Base-by-base conservation (phyloP, 805 yeast species). In the Spathaspora girioi region DNA sequence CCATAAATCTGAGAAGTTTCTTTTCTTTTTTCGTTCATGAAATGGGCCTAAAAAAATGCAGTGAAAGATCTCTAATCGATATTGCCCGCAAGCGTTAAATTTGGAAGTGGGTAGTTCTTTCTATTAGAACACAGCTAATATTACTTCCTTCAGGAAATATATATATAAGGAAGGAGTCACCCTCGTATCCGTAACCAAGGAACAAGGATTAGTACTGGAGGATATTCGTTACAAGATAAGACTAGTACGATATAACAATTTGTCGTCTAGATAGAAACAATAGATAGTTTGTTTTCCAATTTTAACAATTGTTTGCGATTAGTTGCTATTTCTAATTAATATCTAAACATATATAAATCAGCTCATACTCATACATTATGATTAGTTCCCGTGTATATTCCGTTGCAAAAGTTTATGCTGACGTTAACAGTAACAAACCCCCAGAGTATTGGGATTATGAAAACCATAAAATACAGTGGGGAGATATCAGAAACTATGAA, bases 371-470 rank as follows among this genome's bases (percentile, higher is more conserved):
- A 23, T 23, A 14, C 44, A 18, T 9, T 29, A 69, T 68, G 73
- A 65, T 65, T 52, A 57, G 51, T 49, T 60, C 66, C 26, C 57
- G 65, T 46, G 68, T 64, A 20, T 68, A 64, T 52, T 60, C 64
- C 14, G 58, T 59, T 11, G 63, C 77, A 23, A 63, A 84, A 51
- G 94, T 89, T 18, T 89, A 89, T 65, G 83, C 91, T 17, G 86
- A 88, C 60, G 92, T 80, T 50, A 87, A 89, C 65, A 77, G 78
- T 50, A 73, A 73, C 52, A 81, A 85, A 63, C 88, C 92, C 12
- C 76, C 78, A 48, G 82, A 82, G 43, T 90, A 90, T 68, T 90
- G 96, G 92, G 96, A 90, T 67, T 89, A 89, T 64, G 96, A 88
- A 57, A 84, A 83, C 55, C 72, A 69, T 55, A 66, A 66, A 52